Evolutionary conservation across 352 stramenopile species (phyloP), one percentile per base, ranked within the genome.

Genomic region (Globisporangium barbulae): DNA sequence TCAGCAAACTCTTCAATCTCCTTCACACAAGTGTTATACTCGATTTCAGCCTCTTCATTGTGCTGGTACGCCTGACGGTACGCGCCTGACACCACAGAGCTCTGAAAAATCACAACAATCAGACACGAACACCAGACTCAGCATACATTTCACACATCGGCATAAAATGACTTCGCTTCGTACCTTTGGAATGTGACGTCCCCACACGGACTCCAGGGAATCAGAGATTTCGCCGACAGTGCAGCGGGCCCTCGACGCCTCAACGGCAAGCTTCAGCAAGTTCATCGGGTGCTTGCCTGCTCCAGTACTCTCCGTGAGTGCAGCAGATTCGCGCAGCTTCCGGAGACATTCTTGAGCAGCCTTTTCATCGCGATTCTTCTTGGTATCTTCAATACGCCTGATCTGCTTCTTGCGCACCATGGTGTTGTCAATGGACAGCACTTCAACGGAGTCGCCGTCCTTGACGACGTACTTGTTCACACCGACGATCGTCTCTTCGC

Each of bases 401-500:
- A 98, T 92, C 71, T 99, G 96, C 59, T 89, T 89, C 55, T 93
- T 75, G 65, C 92, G 81, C 42, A 98, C 96, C 52, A 79, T 71
- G 35, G 80, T 92, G 68, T 98, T 98, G 65, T 99, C 94, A 72
- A 99, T 98, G 57, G 83, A 75, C 8, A 98, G 72, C 31, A 98
- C 94, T 62, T 98, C 94, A 30, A 98, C 83, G n/a, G 68, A 71
- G 70, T 97, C 88, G 45, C 85, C 80, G 59, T 95, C 77, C 62
- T 93, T 76, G 42, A 98, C 78, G 17, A 85, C 72, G 76, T 99
- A 98, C 72, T 99, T 99, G 80, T 99, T 99, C 12, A 99, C 94
- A 25, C 97, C 97, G 10, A 99, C 96, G 60, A 99, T 94, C 6
- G 89, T 89, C 53, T 99, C 96, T 68, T 97, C 76, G 47, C 88